phyloP scores from a whole-genome alignment of 805 yeast genomes.

The Saccharomyces kudriavzevii region DNA sequence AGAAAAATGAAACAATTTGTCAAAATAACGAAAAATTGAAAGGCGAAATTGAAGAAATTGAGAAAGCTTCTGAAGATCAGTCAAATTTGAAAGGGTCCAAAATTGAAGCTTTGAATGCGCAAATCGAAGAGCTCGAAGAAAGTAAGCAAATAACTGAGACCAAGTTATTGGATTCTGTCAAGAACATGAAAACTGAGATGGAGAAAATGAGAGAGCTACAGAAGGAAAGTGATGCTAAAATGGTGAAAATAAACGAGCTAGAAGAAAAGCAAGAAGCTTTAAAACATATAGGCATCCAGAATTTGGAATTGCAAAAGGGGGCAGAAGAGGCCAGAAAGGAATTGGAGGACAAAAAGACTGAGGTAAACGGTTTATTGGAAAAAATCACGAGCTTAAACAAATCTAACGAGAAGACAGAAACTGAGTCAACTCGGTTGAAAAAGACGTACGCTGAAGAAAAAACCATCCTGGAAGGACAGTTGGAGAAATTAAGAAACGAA shows the following conservation, averaged over 20 bases:
- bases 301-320: conserved; percentile 1
- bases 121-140: background rate
- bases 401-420: background rate
- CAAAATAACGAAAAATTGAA: conserved; percentile 2
- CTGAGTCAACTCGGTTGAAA: background rate
- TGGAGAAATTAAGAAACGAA: conserved; percentile 16
- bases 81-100: background rate
- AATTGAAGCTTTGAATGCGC: background rate
- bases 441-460: background rate
- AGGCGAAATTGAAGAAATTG: conserved; percentile 5
- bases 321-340: conserved; percentile 1
- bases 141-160: background rate
- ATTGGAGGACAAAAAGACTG: background rate
- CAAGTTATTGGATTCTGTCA: background rate
- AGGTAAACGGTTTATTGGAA: background rate
- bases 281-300: conserved; percentile 1
- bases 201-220: background rate
- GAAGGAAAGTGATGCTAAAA: background rate
- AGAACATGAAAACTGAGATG: background rate
- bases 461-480: conserved; percentile 1
- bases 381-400: background rate
- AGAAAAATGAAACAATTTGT: background rate
- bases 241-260: background rate
- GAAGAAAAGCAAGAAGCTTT: conserved; percentile 2
- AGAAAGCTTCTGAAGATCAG: background rate